Evolutionary conservation across 78 protist genomes (phyloP).

Genomic region (Speleostelium caveatum): DNA sequence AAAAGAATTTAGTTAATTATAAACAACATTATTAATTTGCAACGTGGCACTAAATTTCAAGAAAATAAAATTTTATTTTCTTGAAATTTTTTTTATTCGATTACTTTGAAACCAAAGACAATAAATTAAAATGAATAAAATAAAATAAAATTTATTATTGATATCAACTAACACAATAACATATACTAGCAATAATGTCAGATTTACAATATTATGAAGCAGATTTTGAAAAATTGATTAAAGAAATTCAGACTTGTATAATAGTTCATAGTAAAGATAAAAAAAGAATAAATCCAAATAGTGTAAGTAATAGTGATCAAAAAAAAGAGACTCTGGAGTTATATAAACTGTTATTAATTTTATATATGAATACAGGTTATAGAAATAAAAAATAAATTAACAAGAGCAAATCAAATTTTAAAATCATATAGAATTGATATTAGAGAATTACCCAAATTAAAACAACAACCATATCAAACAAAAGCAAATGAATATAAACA

Average conservation of each 20-base stretch:
- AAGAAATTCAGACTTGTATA: constrained; percentile 3
- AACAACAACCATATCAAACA: constrained; percentile 19
- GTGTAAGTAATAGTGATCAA: constrained; percentile 2
- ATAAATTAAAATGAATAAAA: too few species aligned
- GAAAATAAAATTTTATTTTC: too few species aligned
- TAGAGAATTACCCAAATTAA: constrained; percentile 42
- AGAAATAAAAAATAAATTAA: constrained; percentile 34
- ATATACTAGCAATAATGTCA: constrained; percentile 4
- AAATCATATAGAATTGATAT: constrained; percentile 35
- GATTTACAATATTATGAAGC: constrained; percentile 19
- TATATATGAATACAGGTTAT: background rate
- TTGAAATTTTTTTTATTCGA: too few species aligned
- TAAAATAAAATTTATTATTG: too few species aligned
- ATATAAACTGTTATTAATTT: background rate
- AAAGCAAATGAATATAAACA: constrained; percentile 52
- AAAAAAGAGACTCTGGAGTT: background rate
- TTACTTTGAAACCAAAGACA: too few species aligned
- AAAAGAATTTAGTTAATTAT: too few species aligned
- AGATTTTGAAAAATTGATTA: constrained; percentile 13
- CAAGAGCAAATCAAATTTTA: constrained; percentile 54
- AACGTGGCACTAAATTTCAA: too few species aligned
- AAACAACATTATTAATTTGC: too few species aligned
- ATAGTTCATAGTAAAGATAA: constrained; percentile 4
- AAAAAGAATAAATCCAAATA: background rate
- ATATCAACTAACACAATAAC: too few species aligned